These are phyloP conservation scores for Boletus subparvulus DNA, from an alignment of 768 basidiomycete species.

Conservation along the genomic window DNA sequence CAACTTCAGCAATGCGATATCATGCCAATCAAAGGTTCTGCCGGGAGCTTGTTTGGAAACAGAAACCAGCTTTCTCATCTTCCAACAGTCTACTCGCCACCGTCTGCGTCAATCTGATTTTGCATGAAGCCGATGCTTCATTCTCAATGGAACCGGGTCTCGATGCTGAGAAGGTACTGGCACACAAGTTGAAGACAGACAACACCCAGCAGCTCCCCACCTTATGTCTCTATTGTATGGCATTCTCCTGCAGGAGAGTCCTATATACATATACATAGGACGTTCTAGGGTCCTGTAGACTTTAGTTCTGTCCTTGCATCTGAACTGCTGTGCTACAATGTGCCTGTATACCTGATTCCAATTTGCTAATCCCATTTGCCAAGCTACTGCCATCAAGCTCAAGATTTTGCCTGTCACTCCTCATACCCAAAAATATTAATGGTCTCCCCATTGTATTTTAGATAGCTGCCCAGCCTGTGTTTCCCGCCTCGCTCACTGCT, in stretches of 20 bases:
- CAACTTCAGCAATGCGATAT: too few relatives aligned
- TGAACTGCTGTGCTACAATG: conserved; percentile 41
- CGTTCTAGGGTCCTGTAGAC: conserved; percentile 45
- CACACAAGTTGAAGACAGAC: conserved; percentile 11
- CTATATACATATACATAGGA: conserved; percentile 32
- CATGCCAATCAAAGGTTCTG: too few relatives aligned
- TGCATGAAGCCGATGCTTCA: conserved; percentile 10
- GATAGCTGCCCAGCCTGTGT: conserved; percentile 26
- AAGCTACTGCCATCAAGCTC: conserved; percentile 12
- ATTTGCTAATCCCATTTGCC: conserved; percentile 23
- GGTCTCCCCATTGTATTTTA: conserved; percentile 37
- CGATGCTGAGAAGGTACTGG: conserved; percentile 8
- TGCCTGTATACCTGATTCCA: conserved; percentile 28
- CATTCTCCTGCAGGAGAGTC: conserved; percentile 23
- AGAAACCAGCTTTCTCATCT: too few relatives aligned
- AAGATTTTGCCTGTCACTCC: conserved; percentile 13
- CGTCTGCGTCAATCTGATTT: conserved; percentile 39
- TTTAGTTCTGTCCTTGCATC: conserved; percentile 31
- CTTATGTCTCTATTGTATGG: conserved; percentile 12
- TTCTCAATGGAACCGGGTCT: conserved; percentile 17
- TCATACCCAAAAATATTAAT: conserved; percentile 30
- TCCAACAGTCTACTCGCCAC: conserved; percentile 37
- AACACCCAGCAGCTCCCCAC: neutral
- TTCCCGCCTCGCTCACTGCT: neutral
- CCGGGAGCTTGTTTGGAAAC: too few relatives aligned